Evolutionary conservation across 805 yeast species (phyloP), one percentile per base, ranked within the genome.

Genomic region (Saturnispora serradocipensis): DNA sequence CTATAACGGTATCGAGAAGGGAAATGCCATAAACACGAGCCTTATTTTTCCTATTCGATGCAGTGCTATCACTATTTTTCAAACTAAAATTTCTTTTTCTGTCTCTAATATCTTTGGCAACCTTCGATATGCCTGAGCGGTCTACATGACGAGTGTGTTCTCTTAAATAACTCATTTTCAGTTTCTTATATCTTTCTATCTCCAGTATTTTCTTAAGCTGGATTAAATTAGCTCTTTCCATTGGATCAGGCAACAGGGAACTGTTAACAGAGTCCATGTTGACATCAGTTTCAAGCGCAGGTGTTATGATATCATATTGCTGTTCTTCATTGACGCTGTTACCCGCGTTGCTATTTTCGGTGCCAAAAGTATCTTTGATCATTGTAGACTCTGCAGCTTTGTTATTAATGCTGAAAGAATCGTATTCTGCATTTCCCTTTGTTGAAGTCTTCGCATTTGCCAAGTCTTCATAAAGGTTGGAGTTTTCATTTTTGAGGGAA

Each of bases 101-200:
- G 24, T 34, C 27, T 10, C 22, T 27, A 7, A 43, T 43, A 15
- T 46, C 53, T 15, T 55, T 36, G 15, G 51, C 16, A 25, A 53
- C 38, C 39, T 56, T 46, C 28, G 47, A 16, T 22, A 49, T 42
- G 11, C 50, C 46, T 8, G 50, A 36, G 8, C 47, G 46, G 16
- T 48, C 58, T 3, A 66, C 49, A 50, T 66, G 62, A 40, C 59
- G 54, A 6, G 67, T 62, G 48, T 64, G 67, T 34, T 61, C 61
- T 66, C 57, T 68, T 68, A 51, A 65, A 73, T 61, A 77, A 59
- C 67, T 60, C 70, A 49, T 67, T 69, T 71, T 73, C 69, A 79
- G 59, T 67, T 63, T 74, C 70, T 65, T 77, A 68, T 65, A 73
- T 67, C 60, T 73, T 71, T 51, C 77, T 63, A 48, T 61, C 68